Conservation (phyloP, 345 rosid genomes). For the Litchi chinensis region DNA sequence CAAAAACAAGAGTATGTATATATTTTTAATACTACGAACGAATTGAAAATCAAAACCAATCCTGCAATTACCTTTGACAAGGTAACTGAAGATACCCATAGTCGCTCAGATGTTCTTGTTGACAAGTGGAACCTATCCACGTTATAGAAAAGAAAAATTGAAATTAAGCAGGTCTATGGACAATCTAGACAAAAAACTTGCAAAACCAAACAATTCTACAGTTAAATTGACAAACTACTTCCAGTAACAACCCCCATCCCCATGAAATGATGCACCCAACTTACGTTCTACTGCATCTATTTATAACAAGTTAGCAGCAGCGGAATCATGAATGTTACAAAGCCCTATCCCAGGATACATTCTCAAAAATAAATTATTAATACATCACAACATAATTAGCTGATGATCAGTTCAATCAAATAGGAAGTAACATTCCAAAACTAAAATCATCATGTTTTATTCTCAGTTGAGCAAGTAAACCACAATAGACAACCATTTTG, state of each 20-base stretch:
- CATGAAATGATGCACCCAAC: background rate
- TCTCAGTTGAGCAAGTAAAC: background rate
- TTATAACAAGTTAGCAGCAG: background rate
- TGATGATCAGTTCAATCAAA: background rate
- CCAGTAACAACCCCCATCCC: background rate
- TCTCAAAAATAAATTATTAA: too few species aligned
- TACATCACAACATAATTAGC: background rate
- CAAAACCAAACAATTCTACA: background rate
- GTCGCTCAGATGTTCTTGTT: conserved; percentile 63
- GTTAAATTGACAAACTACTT: background rate
- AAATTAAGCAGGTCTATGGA: background rate
- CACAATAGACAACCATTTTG: background rate
- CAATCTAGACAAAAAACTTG: background rate
- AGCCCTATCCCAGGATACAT: background rate
- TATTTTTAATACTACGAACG: background rate
- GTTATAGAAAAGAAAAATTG: conserved; percentile 8
- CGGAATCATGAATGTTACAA: background rate
- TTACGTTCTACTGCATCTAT: background rate
- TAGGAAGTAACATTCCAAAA: background rate
- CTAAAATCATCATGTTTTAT: background rate
- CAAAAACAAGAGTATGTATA: background rate
- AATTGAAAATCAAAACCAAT: conserved; percentile 11
- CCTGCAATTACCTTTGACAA: conserved; percentile 57
- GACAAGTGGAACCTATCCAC: conserved; percentile 68
- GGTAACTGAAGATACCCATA: conserved; percentile 65